Evolutionary conservation across 371 early-diverging fungal genomes (phyloP).

Genomic region (Dipsacomyces acuminosporus): DNA sequence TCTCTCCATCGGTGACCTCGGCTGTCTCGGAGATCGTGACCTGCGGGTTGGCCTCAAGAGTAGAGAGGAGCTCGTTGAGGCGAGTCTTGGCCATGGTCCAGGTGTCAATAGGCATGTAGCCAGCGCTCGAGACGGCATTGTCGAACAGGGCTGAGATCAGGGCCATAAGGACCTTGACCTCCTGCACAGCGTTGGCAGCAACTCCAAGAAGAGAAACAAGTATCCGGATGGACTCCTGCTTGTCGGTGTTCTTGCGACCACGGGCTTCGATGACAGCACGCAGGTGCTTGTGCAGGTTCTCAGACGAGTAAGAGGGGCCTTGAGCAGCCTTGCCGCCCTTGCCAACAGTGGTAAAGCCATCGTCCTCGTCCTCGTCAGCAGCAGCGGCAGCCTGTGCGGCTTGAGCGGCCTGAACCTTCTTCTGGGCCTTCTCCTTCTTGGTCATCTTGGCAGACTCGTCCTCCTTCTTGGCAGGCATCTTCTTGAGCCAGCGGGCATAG

Average conservation of each 20-base stretch:
- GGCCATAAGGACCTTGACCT: conserved; percentile 77
- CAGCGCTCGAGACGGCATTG: conserved; percentile 57
- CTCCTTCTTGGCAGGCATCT: conserved; percentile 35
- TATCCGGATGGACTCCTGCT: conserved; percentile 65
- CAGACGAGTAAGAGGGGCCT: conserved; percentile 57
- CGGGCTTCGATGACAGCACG: conserved; percentile 76
- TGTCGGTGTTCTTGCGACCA: conserved; percentile 94
- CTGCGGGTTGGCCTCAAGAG: conserved; percentile 66
- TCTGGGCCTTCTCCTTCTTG: conserved; percentile 52
- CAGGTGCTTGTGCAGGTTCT: conserved; percentile 76
- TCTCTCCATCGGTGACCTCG: conserved; percentile 58
- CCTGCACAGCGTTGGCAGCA: conserved; percentile 73
- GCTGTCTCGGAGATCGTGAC: conserved; percentile 57
- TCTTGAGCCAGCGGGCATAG: conserved; percentile 45
- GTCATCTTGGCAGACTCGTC: conserved; percentile 50
- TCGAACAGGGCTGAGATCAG: conserved; percentile 92
- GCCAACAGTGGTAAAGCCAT: conserved; percentile 83
- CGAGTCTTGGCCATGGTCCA: conserved; percentile 78
- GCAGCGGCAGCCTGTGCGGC: conserved; percentile 22
- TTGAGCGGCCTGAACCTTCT: conserved; percentile 14
- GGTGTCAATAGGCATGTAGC: conserved; percentile 66
- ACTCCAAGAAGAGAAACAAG: conserved; percentile 64
- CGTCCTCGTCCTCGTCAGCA: conserved; percentile 49
- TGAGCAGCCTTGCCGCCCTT: conserved; percentile 65
- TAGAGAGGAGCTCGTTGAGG: conserved; percentile 65